Evolutionary conservation across 208 protist genomes (phyloP).

Genomic region (Crithidia expoeki): DNA sequence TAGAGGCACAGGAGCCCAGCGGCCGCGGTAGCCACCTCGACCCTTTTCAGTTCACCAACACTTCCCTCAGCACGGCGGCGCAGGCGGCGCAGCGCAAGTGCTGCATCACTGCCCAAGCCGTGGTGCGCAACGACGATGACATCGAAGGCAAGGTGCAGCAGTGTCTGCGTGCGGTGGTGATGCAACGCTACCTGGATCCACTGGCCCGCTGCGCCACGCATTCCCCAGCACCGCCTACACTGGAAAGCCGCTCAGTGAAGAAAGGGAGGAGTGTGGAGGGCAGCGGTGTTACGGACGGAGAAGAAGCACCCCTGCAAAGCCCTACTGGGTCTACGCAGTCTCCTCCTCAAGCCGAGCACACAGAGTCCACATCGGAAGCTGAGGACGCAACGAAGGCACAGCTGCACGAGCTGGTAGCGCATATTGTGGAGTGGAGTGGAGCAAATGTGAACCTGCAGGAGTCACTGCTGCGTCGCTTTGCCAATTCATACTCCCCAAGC

Average conservation of each 20-base stretch:
- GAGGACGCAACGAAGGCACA: background rate
- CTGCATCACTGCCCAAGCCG: conserved; percentile 39
- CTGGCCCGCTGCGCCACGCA: background rate
- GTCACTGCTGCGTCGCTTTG: conserved; percentile 30
- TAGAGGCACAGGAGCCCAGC: conserved; percentile 52
- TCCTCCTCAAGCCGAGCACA: background rate
- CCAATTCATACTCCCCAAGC: background rate
- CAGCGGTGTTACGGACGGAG: background rate
- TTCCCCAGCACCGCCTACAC: background rate
- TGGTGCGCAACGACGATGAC: conserved; percentile 50
- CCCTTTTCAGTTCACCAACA: conserved; percentile 30
- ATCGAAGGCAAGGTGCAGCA: conserved; percentile 43
- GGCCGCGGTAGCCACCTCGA: conserved; percentile 29
- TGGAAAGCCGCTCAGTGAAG: background rate
- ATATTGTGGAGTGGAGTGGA: conserved; percentile 23
- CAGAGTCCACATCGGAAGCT: background rate
- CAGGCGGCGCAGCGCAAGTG: conserved; percentile 51
- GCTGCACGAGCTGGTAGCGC: conserved; percentile 19
- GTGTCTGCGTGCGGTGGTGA: conserved; percentile 10
- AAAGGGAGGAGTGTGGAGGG: background rate
- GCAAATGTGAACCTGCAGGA: conserved; percentile 22
- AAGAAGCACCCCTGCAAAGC: background rate
- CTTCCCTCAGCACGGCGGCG: conserved; percentile 8
- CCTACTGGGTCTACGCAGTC: background rate
- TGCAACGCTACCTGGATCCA: conserved; percentile 12